Percentiles rank a stretch among this genome's conserved stretches.
phyloP scores from a whole-genome alignment of 2,329 filamentous ascomycete genomes.

The Neonectria punicea region DNA sequence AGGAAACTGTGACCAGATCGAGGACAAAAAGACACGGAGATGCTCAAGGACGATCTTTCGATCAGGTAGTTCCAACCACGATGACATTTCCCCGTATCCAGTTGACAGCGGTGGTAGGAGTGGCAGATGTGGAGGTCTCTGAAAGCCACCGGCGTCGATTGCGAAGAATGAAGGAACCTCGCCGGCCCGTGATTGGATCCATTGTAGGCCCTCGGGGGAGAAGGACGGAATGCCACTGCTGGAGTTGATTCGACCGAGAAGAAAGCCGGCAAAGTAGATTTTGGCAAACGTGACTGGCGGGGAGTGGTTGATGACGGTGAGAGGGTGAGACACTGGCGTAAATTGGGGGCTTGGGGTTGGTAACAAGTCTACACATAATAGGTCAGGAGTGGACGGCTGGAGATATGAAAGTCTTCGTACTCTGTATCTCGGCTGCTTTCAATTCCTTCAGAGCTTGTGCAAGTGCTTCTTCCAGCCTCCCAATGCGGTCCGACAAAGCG shows the following conservation, averaged over 20 bases:
- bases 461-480: background rate
- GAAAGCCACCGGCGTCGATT: background rate
- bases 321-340: background rate
- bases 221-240: background rate
- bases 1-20: slow-evolving; percentile 53
- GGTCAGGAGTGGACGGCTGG: background rate
- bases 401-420: background rate
- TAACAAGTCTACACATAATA: background rate
- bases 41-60: background rate
- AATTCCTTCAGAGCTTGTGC: background rate
- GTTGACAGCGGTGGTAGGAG: background rate
- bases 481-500: background rate
- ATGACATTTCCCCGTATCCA: background rate
- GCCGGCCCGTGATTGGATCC: background rate
- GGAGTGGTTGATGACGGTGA: background rate
- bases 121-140: background rate
- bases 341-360: background rate
- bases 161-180: background rate
- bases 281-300: background rate
- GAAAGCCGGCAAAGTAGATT: slow-evolving; percentile 2
- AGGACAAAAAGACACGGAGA: background rate
- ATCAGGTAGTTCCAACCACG: background rate
- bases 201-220: background rate
- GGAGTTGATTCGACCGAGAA: background rate
- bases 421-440: background rate